Percentiles rank a stretch among this genome's conserved stretches.
These are phyloP conservation scores for Neophaeococcomyces aloes DNA, from an alignment of 2,329 filamentous ascomycete genomes.

Conservation along the genomic window DNA sequence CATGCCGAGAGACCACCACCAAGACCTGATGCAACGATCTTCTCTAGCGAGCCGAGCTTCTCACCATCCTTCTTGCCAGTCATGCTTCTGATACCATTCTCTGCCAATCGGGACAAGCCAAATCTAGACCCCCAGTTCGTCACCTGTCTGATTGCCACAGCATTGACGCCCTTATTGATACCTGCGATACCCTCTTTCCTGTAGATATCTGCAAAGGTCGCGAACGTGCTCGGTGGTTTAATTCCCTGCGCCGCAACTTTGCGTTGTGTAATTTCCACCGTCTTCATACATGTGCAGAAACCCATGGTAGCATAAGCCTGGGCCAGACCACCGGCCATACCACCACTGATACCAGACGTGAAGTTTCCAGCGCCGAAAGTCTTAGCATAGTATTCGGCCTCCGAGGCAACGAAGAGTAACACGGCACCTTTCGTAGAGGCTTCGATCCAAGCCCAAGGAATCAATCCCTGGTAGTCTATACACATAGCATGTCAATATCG, in stretches of 20 bases:
- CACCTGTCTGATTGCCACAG: slow-evolving; percentile 96
- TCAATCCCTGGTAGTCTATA: slow-evolving; percentile 96
- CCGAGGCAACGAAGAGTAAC: slow-evolving; percentile 95
- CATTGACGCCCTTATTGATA: slow-evolving; percentile 98
- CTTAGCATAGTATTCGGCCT: slow-evolving; percentile 92
- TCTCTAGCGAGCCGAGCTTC: slow-evolving; percentile 70
- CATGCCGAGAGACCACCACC: slow-evolving; percentile 93
- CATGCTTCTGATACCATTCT: slow-evolving; percentile 69
- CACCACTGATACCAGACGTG: slow-evolving; percentile 75
- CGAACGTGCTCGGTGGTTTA: slow-evolving; percentile 80
- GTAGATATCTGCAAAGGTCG: slow-evolving; percentile 96
- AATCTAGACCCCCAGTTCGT: slow-evolving; percentile 99
- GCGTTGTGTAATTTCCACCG: slow-evolving; percentile 97
- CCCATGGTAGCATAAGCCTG: slow-evolving; percentile 99
- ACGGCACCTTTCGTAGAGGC: slow-evolving; percentile 98
- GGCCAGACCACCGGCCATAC: slow-evolving; percentile 86
- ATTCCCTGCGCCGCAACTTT: slow-evolving; percentile 77
- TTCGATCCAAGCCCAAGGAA: slow-evolving; percentile 99
- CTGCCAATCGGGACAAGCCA: slow-evolving; percentile 81
- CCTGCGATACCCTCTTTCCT: slow-evolving; percentile 83
- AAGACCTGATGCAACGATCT: slow-evolving; percentile 73
- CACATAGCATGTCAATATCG: slow-evolving; percentile 21
- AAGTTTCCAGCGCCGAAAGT: slow-evolving; percentile 76
- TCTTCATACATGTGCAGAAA: slow-evolving; percentile 99
- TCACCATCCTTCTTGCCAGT: slow-evolving; percentile 71